Evolutionary conservation across 2,329 filamentous ascomycete genomes (phyloP).

Genomic region (Myrmaecium sp.): DNA sequence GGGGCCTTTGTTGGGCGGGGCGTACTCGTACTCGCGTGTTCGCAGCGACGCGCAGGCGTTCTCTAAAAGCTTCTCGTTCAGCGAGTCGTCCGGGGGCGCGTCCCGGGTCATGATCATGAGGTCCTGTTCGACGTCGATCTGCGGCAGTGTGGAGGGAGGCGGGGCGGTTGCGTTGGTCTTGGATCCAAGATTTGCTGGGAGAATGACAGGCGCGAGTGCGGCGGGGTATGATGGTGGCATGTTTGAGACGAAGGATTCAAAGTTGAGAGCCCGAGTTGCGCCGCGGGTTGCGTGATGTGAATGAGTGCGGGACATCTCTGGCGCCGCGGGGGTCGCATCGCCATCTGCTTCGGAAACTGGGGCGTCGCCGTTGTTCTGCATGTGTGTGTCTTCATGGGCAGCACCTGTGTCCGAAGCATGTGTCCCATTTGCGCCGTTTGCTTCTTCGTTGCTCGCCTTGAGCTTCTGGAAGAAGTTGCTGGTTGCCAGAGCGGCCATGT

Average conservation of each 20-base stretch:
- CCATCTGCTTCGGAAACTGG: slow-evolving; percentile 21
- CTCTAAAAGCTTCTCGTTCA: slow-evolving; percentile 21
- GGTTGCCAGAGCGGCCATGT: slow-evolving; percentile 42
- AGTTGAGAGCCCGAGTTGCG: slow-evolving; percentile 29
- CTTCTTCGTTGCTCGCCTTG: slow-evolving; percentile 17
- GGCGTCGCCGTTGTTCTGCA: slow-evolving; percentile 17
- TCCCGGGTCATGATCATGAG: slow-evolving; percentile 29
- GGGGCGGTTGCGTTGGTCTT: slow-evolving; percentile 32
- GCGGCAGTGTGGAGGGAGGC: slow-evolving; percentile 24
- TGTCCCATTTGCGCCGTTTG: slow-evolving; percentile 16
- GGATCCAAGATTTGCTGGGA: slow-evolving; percentile 27
- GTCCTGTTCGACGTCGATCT: slow-evolving; percentile 30
- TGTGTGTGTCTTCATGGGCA: slow-evolving; percentile 11
- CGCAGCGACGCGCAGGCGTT: slow-evolving; percentile 17
- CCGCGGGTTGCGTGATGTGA: slow-evolving; percentile 37
- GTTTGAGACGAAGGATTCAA: slow-evolving; percentile 20
- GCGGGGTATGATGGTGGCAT: slow-evolving; percentile 3
- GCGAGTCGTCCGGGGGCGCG: slow-evolving; percentile 19
- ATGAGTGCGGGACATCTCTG: slow-evolving; percentile 44
- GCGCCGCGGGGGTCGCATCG: slow-evolving; percentile 24
- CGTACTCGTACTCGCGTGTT: slow-evolving; percentile 18
- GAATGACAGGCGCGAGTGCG: slow-evolving; percentile 26
- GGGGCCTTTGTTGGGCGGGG: slow-evolving; percentile 17
- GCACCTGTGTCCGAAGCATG: slow-evolving; percentile 7
- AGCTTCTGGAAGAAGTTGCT: slow-evolving; percentile 41